Evolutionary conservation across 2,329 filamentous ascomycete species (phyloP), one percentile per base, ranked within the genome.

Genomic region (Macrophomina tecta): DNA sequence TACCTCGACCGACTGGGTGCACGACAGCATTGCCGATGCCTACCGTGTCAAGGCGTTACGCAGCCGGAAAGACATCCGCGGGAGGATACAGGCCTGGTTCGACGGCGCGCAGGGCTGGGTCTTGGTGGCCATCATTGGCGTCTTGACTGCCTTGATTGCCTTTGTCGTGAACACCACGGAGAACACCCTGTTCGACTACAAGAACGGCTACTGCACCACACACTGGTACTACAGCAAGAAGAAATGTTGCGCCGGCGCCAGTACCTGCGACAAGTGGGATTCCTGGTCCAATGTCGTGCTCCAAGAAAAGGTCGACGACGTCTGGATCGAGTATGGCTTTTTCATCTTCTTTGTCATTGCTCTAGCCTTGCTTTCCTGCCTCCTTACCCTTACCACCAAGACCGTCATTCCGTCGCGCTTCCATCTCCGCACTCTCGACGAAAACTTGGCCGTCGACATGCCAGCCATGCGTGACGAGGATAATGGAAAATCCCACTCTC

Each of bases 1-100:
- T 75, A 97, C 93, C 5, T 97, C 92, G 6, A 97, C 93, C 65
- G 94, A 99, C 78, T 99, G 95, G 95, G 94, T 99, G 0, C 94
- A 97, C 76, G 95, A 99, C 79, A 94, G 91, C 77, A 97, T 99
- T 72, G 92, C 93, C 73, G 95, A 98, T 79, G 93, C 94, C 9
- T 92, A 93, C 73, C 91, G 95, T 32, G 89, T 96, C 60, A 95
- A 96, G 77, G 89, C 89, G 64, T 84, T 99, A 46, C 88, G 93
- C 60, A 89, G 86, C 73, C 86, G 93, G 58, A 96, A 91, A 77
- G 95, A 94, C 79, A 86, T 97, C 68, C 89, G 90, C 76, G 94
- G 94, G n/a, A 89, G 91, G 56, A 72, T 97, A 14, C 82, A 87
- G 53, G 86, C 92, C 1, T 85, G 91, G 73, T 91, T 95, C 68